Evolutionary conservation across 495 filamentous ascomycete genomes (phyloP), one percentile per base, ranked within the genome.

Genomic region (Lepraria neglecta): DNA sequence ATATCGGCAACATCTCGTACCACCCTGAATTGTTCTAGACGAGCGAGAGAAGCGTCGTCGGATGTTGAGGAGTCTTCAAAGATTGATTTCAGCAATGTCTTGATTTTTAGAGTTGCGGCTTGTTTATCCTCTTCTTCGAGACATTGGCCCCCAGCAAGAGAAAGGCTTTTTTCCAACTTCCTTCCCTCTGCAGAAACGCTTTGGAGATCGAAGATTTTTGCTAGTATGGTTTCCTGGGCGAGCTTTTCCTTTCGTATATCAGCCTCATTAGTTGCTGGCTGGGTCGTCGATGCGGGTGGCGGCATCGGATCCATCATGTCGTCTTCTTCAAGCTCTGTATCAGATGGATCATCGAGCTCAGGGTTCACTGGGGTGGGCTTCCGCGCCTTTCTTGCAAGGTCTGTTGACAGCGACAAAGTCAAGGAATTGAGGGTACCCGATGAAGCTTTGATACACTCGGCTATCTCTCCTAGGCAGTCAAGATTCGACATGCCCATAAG

Each of bases 401-500:
- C 33, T 21, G 80, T 74, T 0, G 84, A 85, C 56, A 87, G 78
- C 2, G 84, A 86, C 4, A 87, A 69, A 60, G 78, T 78, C 30
- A 87, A 67, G 47, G 75, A 75, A 24, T 73, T 74, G 28, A 87
- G 73, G 2, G 77, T 77, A 7, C 75, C 72, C 0, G 77, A 75
- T 14, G 74, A 83, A 61, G 77, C 76, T 42, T 70, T 68, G 27
- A 87, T 70, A 59, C 81, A 85, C 3, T 69, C 52, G 33, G 77
- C 74, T 56, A 87, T 70, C 70, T 86, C 83, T 2, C 71, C 60
- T 6, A 84, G 62, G 40, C 81, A 74, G 24, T 84, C 82, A 11
- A 84, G 72, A 15, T 63, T 74, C 28, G 84, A 80, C 6, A 87
- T 80, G 56, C 84, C 81, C 51, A 85, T 70, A 1, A 86, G 73